Evolutionary conservation across 2,329 filamentous ascomycete genomes (phyloP).

Genomic region (Fusarium metavorans): DNA sequence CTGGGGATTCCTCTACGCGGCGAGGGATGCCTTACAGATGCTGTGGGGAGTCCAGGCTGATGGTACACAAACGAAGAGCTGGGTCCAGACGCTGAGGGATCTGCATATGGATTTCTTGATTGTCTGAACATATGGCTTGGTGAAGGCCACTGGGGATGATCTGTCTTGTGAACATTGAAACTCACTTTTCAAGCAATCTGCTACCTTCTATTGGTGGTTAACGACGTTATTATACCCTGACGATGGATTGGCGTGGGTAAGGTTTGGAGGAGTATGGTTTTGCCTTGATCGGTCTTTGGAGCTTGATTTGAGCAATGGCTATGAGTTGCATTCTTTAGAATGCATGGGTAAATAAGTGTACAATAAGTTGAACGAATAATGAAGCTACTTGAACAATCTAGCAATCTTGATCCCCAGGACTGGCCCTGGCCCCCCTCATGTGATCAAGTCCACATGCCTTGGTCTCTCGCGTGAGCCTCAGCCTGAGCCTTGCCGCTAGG

Average conservation of each 20-base stretch:
- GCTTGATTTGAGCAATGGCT: neutral
- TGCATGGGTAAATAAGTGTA: slow-evolving; percentile 55
- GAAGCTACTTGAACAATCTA: neutral
- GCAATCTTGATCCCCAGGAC: neutral
- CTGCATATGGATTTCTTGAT: slow-evolving; percentile 58
- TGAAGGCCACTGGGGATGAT: neutral
- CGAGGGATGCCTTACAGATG: slow-evolving; percentile 57
- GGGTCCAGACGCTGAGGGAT: slow-evolving; percentile 59
- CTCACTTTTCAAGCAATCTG: neutral
- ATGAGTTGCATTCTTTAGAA: slow-evolving; percentile 52
- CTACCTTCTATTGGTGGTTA: neutral
- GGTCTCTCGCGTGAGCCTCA: neutral
- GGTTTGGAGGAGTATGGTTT: slow-evolving; percentile 1
- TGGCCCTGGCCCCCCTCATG: neutral
- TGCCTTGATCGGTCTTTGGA: neutral
- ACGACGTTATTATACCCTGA: neutral
- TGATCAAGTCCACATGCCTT: neutral
- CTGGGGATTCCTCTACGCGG: slow-evolving; percentile 63
- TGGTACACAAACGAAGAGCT: slow-evolving; percentile 48
- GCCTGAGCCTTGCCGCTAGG: neutral
- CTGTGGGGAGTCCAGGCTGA: slow-evolving; percentile 57
- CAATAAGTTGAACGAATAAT: slow-evolving; percentile 1
- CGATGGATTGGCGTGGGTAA: neutral
- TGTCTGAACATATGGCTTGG: slow-evolving; percentile 44
- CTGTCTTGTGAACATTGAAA: neutral